Percentiles rank a stretch among this genome's conserved stretches.
phyloP scores from a whole-genome alignment of 1,139 yeast genomes.

The Hansenula lynferdii region DNA sequence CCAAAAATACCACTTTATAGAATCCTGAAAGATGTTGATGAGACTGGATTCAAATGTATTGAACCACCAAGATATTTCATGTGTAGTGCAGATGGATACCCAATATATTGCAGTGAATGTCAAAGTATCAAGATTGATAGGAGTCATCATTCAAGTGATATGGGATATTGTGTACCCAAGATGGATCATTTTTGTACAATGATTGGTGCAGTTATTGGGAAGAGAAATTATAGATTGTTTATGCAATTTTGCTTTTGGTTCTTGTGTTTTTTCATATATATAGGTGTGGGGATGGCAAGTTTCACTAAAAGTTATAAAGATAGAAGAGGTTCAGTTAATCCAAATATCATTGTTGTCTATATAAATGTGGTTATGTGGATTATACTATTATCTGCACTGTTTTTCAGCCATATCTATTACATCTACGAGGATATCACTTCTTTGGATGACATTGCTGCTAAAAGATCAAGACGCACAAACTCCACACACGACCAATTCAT shows the following conservation, averaged over 20 bases:
- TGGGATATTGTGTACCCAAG: constrained; percentile 43
- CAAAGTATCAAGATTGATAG: constrained; percentile 49
- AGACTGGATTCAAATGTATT: constrained; percentile 13
- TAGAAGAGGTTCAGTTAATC: constrained; percentile 29
- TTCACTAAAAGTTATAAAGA: constrained; percentile 27
- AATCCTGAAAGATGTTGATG: constrained; percentile 18
- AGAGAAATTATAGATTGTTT: constrained; percentile 47
- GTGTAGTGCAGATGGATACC: constrained; percentile 58
- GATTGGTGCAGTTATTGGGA: constrained; percentile 57
- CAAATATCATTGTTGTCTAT: constrained; percentile 41
- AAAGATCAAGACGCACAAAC: constrained; percentile 11
- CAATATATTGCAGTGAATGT: constrained; percentile 55
- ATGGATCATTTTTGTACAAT: constrained; percentile 68
- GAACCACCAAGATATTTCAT: constrained; percentile 46
- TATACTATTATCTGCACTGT: constrained; percentile 35
- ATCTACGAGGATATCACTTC: constrained; percentile 43
- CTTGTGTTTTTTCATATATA: constrained; percentile 28
- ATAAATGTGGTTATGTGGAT: constrained; percentile 38
- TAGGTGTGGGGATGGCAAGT: constrained; percentile 25
- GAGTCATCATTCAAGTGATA: constrained; percentile 48
- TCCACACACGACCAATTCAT: constrained; percentile 10
- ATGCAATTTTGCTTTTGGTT: constrained; percentile 41
- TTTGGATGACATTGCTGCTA: constrained; percentile 27
- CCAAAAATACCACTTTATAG: constrained; percentile 26
- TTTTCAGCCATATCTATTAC: constrained; percentile 34